Conservation (phyloP, 768 basidiomycete genomes). For the Auricularia sp. region DNA sequence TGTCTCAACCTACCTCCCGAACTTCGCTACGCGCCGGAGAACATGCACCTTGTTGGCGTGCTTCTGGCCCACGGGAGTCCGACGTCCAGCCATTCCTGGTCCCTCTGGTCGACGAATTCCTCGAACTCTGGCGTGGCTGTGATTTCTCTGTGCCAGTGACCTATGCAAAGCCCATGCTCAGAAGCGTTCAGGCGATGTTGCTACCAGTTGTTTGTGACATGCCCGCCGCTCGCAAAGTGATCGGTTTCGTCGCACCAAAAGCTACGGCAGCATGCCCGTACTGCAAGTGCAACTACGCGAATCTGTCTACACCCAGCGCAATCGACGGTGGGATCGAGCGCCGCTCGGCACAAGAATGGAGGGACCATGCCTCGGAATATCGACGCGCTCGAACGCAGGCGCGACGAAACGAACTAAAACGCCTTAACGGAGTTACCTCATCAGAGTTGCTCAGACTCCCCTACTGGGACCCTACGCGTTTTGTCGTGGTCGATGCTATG, state of each 20-base stretch:
- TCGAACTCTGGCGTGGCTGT: not conserved
- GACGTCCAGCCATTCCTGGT: not conserved
- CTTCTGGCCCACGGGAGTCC: not conserved
- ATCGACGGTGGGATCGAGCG: not conserved
- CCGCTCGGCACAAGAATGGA: constrained; percentile 5
- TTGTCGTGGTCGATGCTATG: constrained; percentile 26
- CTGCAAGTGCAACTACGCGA: not conserved
- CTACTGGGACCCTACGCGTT: constrained; percentile 24
- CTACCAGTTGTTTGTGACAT: constrained; percentile 26
- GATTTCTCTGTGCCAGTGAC: constrained; percentile 19
- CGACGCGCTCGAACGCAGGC: constrained; percentile 9
- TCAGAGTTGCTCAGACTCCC: constrained; percentile 22
- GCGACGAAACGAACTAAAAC: constrained; percentile 11
- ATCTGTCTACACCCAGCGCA: not conserved
- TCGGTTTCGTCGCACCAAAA: constrained; percentile 14
- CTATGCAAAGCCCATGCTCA: constrained; percentile 11
- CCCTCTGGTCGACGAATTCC: not conserved
- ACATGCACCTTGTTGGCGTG: not conserved
- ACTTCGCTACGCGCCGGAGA: not conserved
- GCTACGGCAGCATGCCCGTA: constrained; percentile 10
- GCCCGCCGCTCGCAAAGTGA: constrained; percentile 17
- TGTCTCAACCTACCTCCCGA: not conserved
- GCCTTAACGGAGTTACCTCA: constrained; percentile 19
- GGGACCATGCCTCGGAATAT: constrained; percentile 12
- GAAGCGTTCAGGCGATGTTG: constrained; percentile 17